Base-by-base conservation (phyloP, 2,329 filamentous ascomycete species). In the Harringtonia aguacate region DNA sequence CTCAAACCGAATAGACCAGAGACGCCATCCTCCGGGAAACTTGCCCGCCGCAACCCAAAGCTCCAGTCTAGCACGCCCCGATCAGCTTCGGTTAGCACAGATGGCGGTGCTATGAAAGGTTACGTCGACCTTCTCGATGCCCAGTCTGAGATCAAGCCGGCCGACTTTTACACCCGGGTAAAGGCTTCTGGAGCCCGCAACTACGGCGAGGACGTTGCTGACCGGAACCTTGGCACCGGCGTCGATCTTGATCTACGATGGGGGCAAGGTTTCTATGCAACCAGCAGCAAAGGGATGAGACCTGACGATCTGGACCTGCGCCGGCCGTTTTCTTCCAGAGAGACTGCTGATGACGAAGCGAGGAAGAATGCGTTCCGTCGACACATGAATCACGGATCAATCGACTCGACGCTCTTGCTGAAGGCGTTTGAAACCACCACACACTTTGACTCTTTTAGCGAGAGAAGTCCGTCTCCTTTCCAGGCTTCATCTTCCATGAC, bases 161-260 rank as follows among this genome's bases (percentile, higher is more conserved):
- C 64, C 3, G 65, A 74, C 47, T 77, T 77, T 50, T 60, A 61
- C 39, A 61, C 62, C 10, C 64, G 73, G 15, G 52, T 77, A 3
- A 57, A 67, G 44, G 73, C 75, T 1, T 55, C 71, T 1, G 75
- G 75, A 2, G 61, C 63, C 0, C 65, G 67, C 36, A 69, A 74
- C 40, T 80, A 77, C 50, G 77, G 72, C n/a, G 79, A 83, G 55
- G 77, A 81, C 54, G 75, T 81, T 2, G 77, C 76, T 2, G 75
- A 80, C 50, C 66, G 79, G 29, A 82, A 82, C 48, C 62, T 77
- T 37, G 58, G 56, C 4, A 55, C 62, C 21, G 69, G 64, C 36
- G 52, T 54, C 1, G 48, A 57, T 30, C 48, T 65, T 7, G 51
- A 57, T 8, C 63, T 61, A 3, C 44, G 54, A 12, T 59, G 58